A percentile compares a stretch with the other conserved stretches of the same genome.
These are phyloP conservation scores for Cyclotella atomus DNA, from an alignment of 108 stramenopile species.

Conservation along the genomic window DNA sequence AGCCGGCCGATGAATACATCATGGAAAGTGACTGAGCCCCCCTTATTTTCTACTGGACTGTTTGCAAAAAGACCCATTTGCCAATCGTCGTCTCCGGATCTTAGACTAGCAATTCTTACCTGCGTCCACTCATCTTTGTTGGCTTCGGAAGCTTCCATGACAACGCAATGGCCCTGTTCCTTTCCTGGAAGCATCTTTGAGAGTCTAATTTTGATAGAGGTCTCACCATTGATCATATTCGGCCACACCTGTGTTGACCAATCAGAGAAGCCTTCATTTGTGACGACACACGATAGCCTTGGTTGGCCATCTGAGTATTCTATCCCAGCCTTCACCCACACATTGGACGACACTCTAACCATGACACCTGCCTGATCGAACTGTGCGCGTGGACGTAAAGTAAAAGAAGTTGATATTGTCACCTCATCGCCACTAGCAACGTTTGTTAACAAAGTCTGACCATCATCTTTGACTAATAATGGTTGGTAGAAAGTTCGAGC, in stretches of 20 bases:
- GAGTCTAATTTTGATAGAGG: slow-evolving; percentile 1
- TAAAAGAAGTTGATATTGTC: slow-evolving; percentile 38
- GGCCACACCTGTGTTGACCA: slow-evolving; percentile 54
- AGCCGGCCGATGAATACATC: not conserved
- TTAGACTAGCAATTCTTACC: not conserved
- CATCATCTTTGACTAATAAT: slow-evolving; percentile 67
- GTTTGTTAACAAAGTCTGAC: slow-evolving; percentile 18
- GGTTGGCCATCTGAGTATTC: slow-evolving; percentile 48
- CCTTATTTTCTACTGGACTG: not conserved
- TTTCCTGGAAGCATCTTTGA: not conserved
- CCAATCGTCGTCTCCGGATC: not conserved
- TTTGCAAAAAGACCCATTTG: slow-evolving; percentile 3
- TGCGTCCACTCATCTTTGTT: not conserved
- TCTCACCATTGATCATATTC: not conserved
- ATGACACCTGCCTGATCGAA: slow-evolving; percentile 63
- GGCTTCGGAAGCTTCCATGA: not conserved
- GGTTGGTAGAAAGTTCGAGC: slow-evolving; percentile 77
- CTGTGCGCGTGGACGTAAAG: slow-evolving; percentile 38
- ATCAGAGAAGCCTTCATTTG: slow-evolving; percentile 54
- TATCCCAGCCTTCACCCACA: slow-evolving; percentile 61
- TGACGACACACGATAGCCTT: slow-evolving; percentile 62
- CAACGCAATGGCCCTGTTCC: not conserved
- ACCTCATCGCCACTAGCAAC: slow-evolving; percentile 7
- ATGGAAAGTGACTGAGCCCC: slow-evolving; percentile 1
- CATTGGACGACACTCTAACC: slow-evolving; percentile 33